phyloP scores from a whole-genome alignment of 495 filamentous ascomycete species.

The Hypoxylon intermedium region DNA sequence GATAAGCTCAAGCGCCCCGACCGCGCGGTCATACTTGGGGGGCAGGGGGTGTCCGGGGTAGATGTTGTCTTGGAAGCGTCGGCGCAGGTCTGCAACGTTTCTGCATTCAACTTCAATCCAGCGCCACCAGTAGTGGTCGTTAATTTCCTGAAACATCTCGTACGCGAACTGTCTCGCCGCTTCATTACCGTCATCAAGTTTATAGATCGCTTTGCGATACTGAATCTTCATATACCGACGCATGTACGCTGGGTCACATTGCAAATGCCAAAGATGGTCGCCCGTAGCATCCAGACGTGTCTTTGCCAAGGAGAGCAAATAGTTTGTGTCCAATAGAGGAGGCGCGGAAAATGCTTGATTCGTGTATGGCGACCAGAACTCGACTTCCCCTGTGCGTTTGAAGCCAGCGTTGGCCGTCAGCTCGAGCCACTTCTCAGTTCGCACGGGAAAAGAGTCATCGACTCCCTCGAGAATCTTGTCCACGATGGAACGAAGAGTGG shows the following conservation, averaged over 20 bases:
- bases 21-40: neutral
- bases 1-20: neutral
- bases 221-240: neutral
- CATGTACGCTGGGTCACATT: neutral
- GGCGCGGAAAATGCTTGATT: neutral
- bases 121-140: neutral
- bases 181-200: neutral
- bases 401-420: conserved; percentile 3
- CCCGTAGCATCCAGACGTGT: neutral
- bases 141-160: neutral
- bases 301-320: neutral
- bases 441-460: neutral
- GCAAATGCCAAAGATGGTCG: neutral
- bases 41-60: neutral
- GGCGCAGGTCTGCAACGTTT: neutral
- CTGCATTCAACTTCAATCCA: neutral
- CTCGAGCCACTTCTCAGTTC: neutral
- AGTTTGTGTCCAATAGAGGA: neutral
- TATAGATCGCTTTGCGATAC: neutral
- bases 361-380: conserved; percentile 4
- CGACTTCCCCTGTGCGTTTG: neutral
- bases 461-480: neutral
- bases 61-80: neutral
- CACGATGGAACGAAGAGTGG: neutral
- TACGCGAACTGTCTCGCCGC: neutral